A percentile compares a stretch with the other conserved stretches of the same genome.
phyloP scores from a whole-genome alignment of 2,329 filamentous ascomycete genomes.

The Pleurostoma richardsiae region DNA sequence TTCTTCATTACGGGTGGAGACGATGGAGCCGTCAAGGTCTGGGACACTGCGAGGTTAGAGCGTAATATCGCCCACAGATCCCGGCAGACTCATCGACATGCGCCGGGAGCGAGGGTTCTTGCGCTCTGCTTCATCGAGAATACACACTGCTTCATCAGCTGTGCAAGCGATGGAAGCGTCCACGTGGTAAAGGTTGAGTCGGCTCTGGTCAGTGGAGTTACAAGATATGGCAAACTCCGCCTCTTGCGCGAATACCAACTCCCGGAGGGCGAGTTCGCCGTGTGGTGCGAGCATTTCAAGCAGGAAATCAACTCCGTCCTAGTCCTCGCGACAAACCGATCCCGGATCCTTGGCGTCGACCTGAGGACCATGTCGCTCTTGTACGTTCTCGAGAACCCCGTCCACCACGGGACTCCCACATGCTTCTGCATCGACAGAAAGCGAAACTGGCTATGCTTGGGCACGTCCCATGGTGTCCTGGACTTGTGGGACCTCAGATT shows the following conservation, averaged over 20 bases:
- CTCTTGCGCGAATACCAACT: conserved; percentile 79
- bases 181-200: conserved; percentile 80
- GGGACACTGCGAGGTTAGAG: conserved; percentile 87
- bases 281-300: conserved; percentile 92
- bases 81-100: conserved; percentile 77
- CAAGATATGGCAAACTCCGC: conserved; percentile 73
- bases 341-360: conserved; percentile 78
- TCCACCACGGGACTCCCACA: conserved; percentile 86
- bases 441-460: conserved; percentile 85
- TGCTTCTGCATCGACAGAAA: conserved; percentile 85
- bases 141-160: conserved; percentile 89
- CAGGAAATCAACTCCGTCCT: conserved; percentile 77
- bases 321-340: conserved; percentile 80
- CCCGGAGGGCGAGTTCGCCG: conserved; percentile 65
- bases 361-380: conserved; percentile 79
- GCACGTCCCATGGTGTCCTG: conserved; percentile 87
- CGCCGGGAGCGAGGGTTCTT: conserved; percentile 65
- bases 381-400: conserved; percentile 77
- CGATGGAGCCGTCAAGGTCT: conserved; percentile 85
- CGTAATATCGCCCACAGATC: conserved; percentile 86
- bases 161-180: conserved; percentile 83
- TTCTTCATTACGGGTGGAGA: conserved; percentile 95
- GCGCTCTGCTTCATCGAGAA: conserved; percentile 88
- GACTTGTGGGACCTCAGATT: conserved; percentile 98
- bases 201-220: conserved; percentile 37